Conservation (phyloP, 1,139 yeast genomes). For the Kluyveromyces marxianus region DNA sequence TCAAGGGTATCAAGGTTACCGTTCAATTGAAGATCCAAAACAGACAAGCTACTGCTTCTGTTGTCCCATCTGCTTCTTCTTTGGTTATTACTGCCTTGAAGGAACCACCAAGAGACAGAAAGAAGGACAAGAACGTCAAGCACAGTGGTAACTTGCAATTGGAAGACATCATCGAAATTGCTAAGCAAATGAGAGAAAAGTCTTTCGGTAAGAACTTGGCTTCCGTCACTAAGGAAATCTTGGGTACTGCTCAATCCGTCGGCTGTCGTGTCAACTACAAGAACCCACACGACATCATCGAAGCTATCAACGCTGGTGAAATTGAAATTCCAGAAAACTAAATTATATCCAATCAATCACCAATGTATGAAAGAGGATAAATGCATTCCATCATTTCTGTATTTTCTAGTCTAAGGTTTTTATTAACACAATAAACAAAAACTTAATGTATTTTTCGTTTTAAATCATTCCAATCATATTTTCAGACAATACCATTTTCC, state of each 20-base stretch:
- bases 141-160: slow-evolving; percentile 98
- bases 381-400: slow-evolving; percentile 14
- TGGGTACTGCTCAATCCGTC: slow-evolving; percentile 99
- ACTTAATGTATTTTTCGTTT: slow-evolving; percentile 20
- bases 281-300: slow-evolving; percentile 98
- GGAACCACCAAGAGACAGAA: slow-evolving; percentile 99
- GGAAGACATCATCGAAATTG: slow-evolving; percentile 94
- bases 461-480: slow-evolving; percentile 2
- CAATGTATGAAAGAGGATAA: slow-evolving; percentile 3
- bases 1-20: slow-evolving; percentile 99
- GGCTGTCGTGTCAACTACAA: slow-evolving; percentile 99
- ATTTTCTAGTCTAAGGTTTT: slow-evolving; percentile 32
- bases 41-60: slow-evolving; percentile 99
- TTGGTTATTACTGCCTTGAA: slow-evolving; percentile 98
- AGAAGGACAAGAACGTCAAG: slow-evolving; percentile 99
- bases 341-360: slow-evolving; percentile 21
- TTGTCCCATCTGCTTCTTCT: slow-evolving; percentile 99
- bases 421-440: slow-evolving; percentile 7
- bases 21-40: slow-evolving; percentile 98
- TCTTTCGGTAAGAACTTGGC: slow-evolving; percentile 97
- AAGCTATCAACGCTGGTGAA: slow-evolving; percentile 97
- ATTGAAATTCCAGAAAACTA: slow-evolving; percentile 91
- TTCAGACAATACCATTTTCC: neutral
- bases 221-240: slow-evolving; percentile 96
- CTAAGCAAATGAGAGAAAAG: slow-evolving; percentile 96